phyloP scores from a whole-genome alignment of 306 rosid genomes.

The Sindora glabra region DNA sequence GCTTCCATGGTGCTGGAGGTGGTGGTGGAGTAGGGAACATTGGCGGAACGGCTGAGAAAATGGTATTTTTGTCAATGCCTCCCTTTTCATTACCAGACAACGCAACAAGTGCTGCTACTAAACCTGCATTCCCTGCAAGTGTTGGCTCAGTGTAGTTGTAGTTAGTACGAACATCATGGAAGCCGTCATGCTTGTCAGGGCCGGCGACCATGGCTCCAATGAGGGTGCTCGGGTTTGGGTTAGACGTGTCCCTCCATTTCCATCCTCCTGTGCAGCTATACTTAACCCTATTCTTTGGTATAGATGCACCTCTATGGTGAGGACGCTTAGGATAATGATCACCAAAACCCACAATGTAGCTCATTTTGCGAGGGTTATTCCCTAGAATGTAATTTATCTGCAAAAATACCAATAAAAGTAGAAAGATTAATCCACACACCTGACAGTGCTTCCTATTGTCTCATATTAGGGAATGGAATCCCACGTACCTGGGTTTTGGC shows the following conservation, averaged over 20 bases:
- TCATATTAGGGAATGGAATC: not conserved
- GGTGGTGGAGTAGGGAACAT: constrained; percentile 90
- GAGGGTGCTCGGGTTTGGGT: constrained; percentile 59
- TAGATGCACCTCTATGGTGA: constrained; percentile 80
- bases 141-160: constrained; percentile 88
- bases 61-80: constrained; percentile 67
- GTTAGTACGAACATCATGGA: constrained; percentile 65
- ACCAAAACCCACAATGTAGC: constrained; percentile 69
- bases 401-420: constrained; percentile 7
- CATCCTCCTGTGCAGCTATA: constrained; percentile 83
- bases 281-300: constrained; percentile 64
- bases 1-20: constrained; percentile 89
- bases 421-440: not conserved
- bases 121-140: constrained; percentile 77
- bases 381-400: constrained; percentile 83
- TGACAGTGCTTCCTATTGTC: not conserved
- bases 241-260: constrained; percentile 65
- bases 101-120: constrained; percentile 69
- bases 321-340: constrained; percentile 64
- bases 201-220: constrained; percentile 88
- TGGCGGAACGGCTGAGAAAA: constrained; percentile 76
- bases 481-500: constrained; percentile 60
- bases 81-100: constrained; percentile 54
- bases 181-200: constrained; percentile 69
- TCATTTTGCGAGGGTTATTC: constrained; percentile 69